Percentiles rank a stretch among this genome's conserved stretches.
Evolutionary conservation across 306 rosid species (phyloP).

Genomic region (Ziziphus jujuba): DNA sequence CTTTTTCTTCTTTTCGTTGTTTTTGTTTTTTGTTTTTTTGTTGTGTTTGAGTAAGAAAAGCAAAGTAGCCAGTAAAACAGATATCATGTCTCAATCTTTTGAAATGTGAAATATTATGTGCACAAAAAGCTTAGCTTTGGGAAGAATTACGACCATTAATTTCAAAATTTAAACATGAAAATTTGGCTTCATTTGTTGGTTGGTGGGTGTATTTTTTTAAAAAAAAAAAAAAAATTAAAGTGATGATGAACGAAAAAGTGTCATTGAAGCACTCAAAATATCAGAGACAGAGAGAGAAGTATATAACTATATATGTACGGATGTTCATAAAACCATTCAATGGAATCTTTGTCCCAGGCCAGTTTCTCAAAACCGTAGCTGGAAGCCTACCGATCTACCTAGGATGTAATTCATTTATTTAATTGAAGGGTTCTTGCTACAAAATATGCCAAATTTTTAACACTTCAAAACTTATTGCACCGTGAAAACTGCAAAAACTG

Average conservation of each 20-base stretch:
- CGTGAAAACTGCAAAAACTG: too few species aligned
- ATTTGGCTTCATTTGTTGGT: not conserved
- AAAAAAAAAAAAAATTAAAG: not conserved
- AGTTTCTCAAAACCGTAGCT: not conserved
- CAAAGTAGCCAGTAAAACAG: constrained; percentile 14
- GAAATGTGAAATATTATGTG: constrained; percentile 5
- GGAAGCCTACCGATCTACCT: too few species aligned
- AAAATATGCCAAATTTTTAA: too few species aligned
- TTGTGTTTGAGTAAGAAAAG: constrained; percentile 9
- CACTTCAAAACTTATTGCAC: too few species aligned
- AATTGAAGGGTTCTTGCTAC: too few species aligned
- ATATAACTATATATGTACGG: not conserved
- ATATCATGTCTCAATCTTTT: constrained; percentile 23
- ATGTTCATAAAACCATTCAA: not conserved
- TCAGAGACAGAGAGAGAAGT: not conserved
- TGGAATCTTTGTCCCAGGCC: constrained; percentile 1
- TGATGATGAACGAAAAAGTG: constrained; percentile 11
- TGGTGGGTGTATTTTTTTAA: not conserved
- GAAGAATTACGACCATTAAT: constrained; percentile 6
- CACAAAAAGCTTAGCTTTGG: not conserved
- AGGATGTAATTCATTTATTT: too few species aligned
- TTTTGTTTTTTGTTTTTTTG: not conserved
- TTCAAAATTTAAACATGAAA: not conserved
- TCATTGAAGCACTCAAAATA: constrained; percentile 2
- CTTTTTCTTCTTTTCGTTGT: not conserved